These are phyloP conservation scores for Nicotiana obtusifolia DNA, from an alignment of 257 asterid genomes.

Conservation along the genomic window DNA sequence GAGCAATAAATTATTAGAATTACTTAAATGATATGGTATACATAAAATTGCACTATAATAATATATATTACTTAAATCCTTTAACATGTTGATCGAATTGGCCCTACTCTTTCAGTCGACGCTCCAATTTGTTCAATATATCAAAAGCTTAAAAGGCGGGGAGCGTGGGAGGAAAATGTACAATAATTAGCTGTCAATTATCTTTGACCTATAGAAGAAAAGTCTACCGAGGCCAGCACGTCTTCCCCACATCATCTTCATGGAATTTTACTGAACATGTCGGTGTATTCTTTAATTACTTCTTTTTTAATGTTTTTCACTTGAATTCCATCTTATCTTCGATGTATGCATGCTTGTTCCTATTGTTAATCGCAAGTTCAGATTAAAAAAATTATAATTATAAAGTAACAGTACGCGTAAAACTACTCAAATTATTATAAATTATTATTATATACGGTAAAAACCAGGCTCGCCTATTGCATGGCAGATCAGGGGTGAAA, in stretches of 20 bases:
- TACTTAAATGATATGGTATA: not conserved
- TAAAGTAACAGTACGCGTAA: too few species aligned
- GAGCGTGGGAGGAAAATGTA: not conserved
- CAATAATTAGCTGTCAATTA: not conserved
- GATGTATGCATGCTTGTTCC: too few species aligned
- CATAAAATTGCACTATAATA: too few species aligned
- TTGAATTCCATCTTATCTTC: too few species aligned
- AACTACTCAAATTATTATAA: too few species aligned
- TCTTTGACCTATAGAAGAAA: not conserved
- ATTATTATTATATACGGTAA: too few species aligned
- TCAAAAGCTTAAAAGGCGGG: slow-evolving; percentile 5
- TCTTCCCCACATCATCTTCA: not conserved
- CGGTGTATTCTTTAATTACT: too few species aligned
- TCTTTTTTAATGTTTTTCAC: too few species aligned
- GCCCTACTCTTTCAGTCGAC: not conserved
- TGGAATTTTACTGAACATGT: not conserved
- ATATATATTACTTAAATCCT: not conserved
- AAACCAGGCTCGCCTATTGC: too few species aligned
- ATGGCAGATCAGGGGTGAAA: too few species aligned
- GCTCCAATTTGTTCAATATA: not conserved
- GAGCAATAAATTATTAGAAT: not conserved
- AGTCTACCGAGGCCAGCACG: not conserved
- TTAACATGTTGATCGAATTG: not conserved
- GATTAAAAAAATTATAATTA: too few species aligned
- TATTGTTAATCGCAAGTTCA: too few species aligned